Base-by-base conservation (phyloP, 441 rosid genomes). In the Euphorbia celastroides region DNA sequence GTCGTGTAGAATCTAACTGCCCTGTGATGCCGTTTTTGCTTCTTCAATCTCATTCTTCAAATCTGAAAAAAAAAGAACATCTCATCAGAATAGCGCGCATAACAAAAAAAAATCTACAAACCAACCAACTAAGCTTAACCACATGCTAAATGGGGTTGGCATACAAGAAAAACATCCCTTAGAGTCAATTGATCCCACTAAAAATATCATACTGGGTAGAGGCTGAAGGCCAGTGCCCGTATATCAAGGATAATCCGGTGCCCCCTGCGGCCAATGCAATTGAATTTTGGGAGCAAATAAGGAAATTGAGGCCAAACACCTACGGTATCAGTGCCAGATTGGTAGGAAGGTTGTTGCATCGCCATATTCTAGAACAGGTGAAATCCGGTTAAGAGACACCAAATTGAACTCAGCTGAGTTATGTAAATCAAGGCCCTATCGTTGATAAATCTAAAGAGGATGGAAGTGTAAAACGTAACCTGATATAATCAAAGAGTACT, bases 1-100 rank as follows among this genome's bases (percentile, higher is more conserved):
- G 85, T 87, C 0, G 88, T 82, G 81, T 78, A 88, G 81, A 91
- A 91, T 63, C 82, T 86, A 72, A 93, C 90, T 0, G 81, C 75
- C 79, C 77, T 83, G 55, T 97, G 81, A 66, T 84, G 88, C 10
- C 92, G 85, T 82, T 86, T 89, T 75, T 89, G 97, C 81, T 82
- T 93, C 81, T 77, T 84, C 64, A 87, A 77, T 76, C 78, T 90
- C 98, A 90, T 93, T 66, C 62, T 69, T 62, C n/a, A 57, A 6
- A 14, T 30, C 61, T 57, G 61, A 30, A 19, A 28, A 57, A 28
- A 57, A 4, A 30, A 26, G 1, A 26, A 56, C 19, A 12, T 27
- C 19, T 16, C 34, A 14, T 57, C 20, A 30, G 36, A 8, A 23
- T 57, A 57, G 26, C 16, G 7, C 1, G 22, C 13, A 25, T 25